Evolutionary conservation across 129 eudicot species (phyloP), one percentile per base, ranked within the genome.

Genomic region (Ambrosia trifida): DNA sequence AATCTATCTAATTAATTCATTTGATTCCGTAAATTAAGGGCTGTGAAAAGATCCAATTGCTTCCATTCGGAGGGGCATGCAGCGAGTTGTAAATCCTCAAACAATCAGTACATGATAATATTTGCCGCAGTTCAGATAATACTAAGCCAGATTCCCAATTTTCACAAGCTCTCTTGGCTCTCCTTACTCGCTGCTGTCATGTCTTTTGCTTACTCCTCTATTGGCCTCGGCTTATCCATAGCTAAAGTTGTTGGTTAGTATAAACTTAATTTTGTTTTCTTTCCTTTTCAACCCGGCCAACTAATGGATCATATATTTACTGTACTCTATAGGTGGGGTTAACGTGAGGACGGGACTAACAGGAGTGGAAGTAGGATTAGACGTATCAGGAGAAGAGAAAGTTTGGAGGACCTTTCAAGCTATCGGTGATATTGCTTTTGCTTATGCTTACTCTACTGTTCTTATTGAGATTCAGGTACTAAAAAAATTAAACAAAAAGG

Each of bases 391-490:
- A 2, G 16, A 83, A 0, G 81, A 92, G 14, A 92, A 92, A 64
- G 64, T 92, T 8, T 92, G 98, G 96, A 83, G 76, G 56, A 85
- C 84, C 10, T 92, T 86, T 64, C 98, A 92, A 77, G 91, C 96
- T 13, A 79, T 92, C 10, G 95, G 98, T 19, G 87, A 86, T 69
- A 86, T 91, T 4, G 96, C 98, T 41, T 91, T 88, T 46, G 90
- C 98, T 12, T 88, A 91, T 64, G 88, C 89, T 51, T 91, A 69
- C 64, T 84, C 98, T 9, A 79, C 82, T 9, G 91, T 92, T 67
- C 91, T 92, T 69, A 78, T 92, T 17, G 98, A 92, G 64, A 92
- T 92, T 54, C 98, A 92, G 91, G 98, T 77, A 81, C 69, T 43
- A 20, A 0, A 36, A 36, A 36, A 5, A 36, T 36, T 36, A 36